Base-by-base conservation (phyloP, 2,329 filamentous ascomycete genomes). In the Aspergillus thermomutatus region DNA sequence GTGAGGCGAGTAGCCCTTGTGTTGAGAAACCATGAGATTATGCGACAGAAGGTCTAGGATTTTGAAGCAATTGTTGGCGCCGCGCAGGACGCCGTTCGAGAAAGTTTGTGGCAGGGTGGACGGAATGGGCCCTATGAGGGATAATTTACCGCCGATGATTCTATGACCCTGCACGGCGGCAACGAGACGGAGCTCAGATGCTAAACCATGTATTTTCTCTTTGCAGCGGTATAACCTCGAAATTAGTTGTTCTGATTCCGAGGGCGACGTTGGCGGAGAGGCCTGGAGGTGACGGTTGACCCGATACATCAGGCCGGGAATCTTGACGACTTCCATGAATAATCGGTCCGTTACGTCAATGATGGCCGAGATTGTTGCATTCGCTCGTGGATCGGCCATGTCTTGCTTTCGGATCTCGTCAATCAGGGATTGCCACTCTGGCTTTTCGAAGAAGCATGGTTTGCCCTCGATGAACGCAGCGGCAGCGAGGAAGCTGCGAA, bases 401-500 rank as follows among this genome's bases (percentile, higher is more conserved):
- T 67, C 64, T 21, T 73, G 69, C 19, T 58, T 41, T n/a, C 69
- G 63, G 19, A 72, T 63, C 27, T 66, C 56, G 23, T 61, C 58
- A 21, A 69, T 63, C 50, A 71, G 56, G 14, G 62, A 55, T 10
- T 69, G 59, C 72, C 71, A 74, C 10, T 67, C 65, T 3, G 70
- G 67, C 34, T 64, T 57, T 45, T 64, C 64, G 23, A 74, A 66
- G 49, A 74, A 69, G 48, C 71, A 75, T 6, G 64, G 54, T 21
- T 63, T 66, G 26, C 66, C 67, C 46, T 66, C 58, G 25, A 69
- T 57, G 46, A 70, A 70, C 2, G 71, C 65, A 45, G 72, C 65
- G 19, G 70, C 68, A 28, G 73, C 60, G 8, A 74, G 58, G 40
- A 72, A 72, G 40, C 68, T 70, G 11, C 72, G 68, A 56, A 71